These are phyloP conservation scores for Colletotrichum orchidophilum DNA, from an alignment of 2,329 filamentous ascomycete species.

Conservation along the genomic window DNA sequence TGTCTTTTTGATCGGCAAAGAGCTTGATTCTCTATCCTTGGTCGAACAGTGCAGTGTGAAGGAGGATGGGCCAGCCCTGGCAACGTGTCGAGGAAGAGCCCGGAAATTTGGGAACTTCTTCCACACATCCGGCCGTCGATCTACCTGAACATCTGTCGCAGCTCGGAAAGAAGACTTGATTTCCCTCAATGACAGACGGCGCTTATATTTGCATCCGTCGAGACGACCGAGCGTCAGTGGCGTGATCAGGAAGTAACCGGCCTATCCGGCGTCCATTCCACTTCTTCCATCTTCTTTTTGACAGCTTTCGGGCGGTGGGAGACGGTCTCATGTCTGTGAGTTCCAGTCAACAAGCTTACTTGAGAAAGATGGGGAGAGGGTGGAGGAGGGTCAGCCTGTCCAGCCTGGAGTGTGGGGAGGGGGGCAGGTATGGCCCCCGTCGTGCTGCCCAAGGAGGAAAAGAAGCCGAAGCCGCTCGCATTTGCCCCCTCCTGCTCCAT, in stretches of 20 bases:
- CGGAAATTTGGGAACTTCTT: background rate
- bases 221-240: background rate
- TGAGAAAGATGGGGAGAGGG: background rate
- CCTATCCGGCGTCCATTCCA: background rate
- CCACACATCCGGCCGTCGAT: conserved; percentile 8
- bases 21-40: background rate
- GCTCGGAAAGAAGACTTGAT: background rate
- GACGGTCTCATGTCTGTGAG: conserved; percentile 8
- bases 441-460: conserved; percentile 2
- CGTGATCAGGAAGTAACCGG: background rate
- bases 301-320: background rate
- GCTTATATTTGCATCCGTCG: background rate
- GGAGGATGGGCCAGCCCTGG: conserved; percentile 2
- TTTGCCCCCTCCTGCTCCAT: background rate
- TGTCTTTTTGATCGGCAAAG: background rate
- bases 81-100: background rate
- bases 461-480: conserved; percentile 1
- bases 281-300: background rate
- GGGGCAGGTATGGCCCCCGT: background rate
- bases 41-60: background rate
- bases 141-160: background rate
- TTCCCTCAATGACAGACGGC: background rate
- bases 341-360: conserved; percentile 1
- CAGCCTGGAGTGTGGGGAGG: background rate
- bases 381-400: background rate